These are phyloP conservation scores for Triglochin maritima DNA, from an alignment of 106 monocot genomes.

Conservation along the genomic window DNA sequence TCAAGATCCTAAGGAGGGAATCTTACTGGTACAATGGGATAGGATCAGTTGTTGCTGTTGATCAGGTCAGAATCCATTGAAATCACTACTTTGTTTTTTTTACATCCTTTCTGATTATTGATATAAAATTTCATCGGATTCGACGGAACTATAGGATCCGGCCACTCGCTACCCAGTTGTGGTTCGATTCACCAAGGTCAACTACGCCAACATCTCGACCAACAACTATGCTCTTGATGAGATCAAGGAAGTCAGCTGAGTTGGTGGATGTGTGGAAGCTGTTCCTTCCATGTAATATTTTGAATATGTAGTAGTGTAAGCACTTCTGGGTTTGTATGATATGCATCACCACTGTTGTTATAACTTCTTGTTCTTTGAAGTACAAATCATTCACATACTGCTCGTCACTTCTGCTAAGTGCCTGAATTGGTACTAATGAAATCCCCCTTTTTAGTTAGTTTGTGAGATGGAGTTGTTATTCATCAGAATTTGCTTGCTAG, in stretches of 20 bases:
- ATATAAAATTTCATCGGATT: neutral
- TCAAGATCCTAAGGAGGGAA: conserved; percentile 26
- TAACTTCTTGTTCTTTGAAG: too few species aligned
- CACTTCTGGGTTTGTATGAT: too few species aligned
- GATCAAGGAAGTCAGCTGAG: conserved; percentile 28
- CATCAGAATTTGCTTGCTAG: too few species aligned
- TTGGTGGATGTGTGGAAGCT: neutral
- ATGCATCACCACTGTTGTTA: too few species aligned
- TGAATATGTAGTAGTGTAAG: too few species aligned
- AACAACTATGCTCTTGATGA: conserved; percentile 46
- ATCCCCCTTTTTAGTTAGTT: too few species aligned
- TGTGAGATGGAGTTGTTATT: too few species aligned
- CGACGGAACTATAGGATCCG: conserved; percentile 4
- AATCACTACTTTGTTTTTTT: neutral
- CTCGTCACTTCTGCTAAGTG: too few species aligned
- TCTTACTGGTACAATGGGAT: conserved; percentile 27
- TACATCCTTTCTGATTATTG: neutral
- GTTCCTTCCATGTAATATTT: neutral
- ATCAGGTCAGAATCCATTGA: conserved; percentile 20
- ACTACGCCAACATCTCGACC: conserved; percentile 35
- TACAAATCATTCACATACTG: too few species aligned
- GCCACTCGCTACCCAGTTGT: conserved; percentile 32
- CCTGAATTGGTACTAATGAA: too few species aligned
- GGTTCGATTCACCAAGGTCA: conserved; percentile 37
- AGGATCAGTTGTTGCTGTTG: conserved; percentile 29